Evolutionary conservation across 2,329 filamentous ascomycete genomes (phyloP), one percentile per base, ranked within the genome.

Genomic region (Hyphodiscus sp.): DNA sequence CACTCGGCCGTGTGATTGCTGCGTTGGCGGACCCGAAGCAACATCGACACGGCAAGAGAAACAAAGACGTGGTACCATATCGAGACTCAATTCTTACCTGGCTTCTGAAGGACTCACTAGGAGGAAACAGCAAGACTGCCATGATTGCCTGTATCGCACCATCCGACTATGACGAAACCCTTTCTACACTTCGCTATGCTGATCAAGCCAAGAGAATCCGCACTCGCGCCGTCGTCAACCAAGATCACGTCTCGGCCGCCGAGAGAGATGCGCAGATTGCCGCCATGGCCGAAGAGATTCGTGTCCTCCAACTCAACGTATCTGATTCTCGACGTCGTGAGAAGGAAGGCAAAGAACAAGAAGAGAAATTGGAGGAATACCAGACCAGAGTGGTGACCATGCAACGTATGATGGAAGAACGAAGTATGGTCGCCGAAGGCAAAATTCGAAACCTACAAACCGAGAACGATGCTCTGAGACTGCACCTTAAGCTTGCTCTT

Each of bases 141-240:
- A 99, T 99, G 94, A 96, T 99, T 65, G 94, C 94, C 9, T 97
- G 94, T 69, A 96, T 99, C 63, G 86, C 91, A 5, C 94, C 94
- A 0, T 86, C 89, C 0, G 94, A 99, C 73, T 97, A 99, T 68
- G 94, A 99, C 53, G 94, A 99, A 70, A 99, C 94, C 0, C 80
- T 99, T 1, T 96, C 90, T 2, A 99, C 94, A 1, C 82, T 99
- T 13, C 89, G 94, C 41, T 99, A 99, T 70, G 94, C 94, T 19
- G 92, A 99, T 70, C 92, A 97, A 72, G 94, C 94, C 57, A 99
- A 99, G 76, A 87, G 88, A 53, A 99, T 99, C 73, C 90, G 91
- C 66, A 97, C 91, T 33, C 86, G 90, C 49, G 94, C 94, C 23
- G 85, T 91, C 30, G 89, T 97, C 73, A 99, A 99, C 74, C 91